A percentile compares a stretch with the other conserved stretches of the same genome.
Evolutionary conservation across 176 grass and related monocot genomes (phyloP).

Genomic region (Pontederia paniculata): DNA sequence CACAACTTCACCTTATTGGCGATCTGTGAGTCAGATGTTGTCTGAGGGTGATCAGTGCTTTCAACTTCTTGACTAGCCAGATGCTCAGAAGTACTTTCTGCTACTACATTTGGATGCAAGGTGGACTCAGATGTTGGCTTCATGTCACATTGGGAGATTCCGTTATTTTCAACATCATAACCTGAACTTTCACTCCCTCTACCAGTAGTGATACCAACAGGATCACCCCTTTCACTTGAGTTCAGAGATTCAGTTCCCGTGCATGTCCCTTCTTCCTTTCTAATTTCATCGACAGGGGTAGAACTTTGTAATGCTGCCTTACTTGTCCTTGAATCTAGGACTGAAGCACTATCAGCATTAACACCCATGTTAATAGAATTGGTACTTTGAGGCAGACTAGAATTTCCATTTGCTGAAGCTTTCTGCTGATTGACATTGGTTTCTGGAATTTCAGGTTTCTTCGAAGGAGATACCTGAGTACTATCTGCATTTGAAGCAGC

Average conservation of each 20-base stretch:
- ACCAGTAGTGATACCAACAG: background rate
- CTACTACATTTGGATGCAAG: background rate
- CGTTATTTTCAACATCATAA: background rate
- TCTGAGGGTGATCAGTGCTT: background rate
- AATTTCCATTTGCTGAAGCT: conserved; percentile 42
- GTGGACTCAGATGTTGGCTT: background rate
- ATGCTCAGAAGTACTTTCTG: conserved; percentile 2
- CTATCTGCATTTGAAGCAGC: conserved; percentile 26
- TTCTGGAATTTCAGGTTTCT: conserved; percentile 25
- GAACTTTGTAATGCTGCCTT: conserved; percentile 20
- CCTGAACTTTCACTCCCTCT: background rate
- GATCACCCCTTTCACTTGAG: background rate
- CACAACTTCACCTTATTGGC: background rate
- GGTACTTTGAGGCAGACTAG: conserved; percentile 23
- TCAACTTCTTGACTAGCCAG: background rate
- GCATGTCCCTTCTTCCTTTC: conserved; percentile 20
- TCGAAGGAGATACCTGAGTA: conserved; percentile 19
- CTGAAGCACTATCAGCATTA: conserved; percentile 18
- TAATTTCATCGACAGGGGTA: conserved; percentile 14
- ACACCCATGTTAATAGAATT: conserved; percentile 17
- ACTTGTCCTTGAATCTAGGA: conserved; percentile 20
- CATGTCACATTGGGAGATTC: background rate
- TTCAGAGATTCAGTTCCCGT: conserved; percentile 16
- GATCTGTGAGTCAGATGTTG: background rate
- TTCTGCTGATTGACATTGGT: conserved; percentile 41